Conservation (phyloP, 805 yeast genomes). For the Wickerhamomyces ciferrii region DNA sequence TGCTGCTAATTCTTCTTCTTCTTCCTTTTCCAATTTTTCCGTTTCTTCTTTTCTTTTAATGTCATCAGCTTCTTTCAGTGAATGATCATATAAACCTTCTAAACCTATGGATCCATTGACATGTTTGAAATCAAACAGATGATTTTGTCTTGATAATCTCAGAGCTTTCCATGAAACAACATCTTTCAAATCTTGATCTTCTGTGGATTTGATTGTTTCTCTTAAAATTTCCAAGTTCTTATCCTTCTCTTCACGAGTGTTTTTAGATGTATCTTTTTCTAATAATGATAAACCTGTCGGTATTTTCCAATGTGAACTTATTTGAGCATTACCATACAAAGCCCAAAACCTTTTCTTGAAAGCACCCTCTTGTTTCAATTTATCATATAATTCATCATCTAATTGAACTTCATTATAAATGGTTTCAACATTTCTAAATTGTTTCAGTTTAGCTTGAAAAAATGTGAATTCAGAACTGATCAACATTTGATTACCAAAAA, state of each 20-base stretch:
- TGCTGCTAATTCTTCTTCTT: constrained; percentile 15
- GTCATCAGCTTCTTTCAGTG: constrained; percentile 13
- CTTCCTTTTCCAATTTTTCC: constrained; percentile 8
- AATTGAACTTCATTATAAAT: constrained; percentile 1
- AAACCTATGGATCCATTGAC: constrained; percentile 31
- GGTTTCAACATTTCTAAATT: constrained; percentile 4
- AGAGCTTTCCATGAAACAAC: constrained; percentile 37
- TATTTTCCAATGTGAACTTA: constrained; percentile 32
- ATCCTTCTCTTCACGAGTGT: constrained; percentile 1
- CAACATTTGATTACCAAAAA: not conserved
- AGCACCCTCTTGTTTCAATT: constrained; percentile 2
- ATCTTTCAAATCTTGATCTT: constrained; percentile 7
- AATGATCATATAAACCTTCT: constrained; percentile 31
- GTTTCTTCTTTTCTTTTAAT: constrained; percentile 9
- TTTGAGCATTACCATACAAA: constrained; percentile 14
- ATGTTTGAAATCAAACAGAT: constrained; percentile 30
- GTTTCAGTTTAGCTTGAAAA: constrained; percentile 5
- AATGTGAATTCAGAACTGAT: constrained; percentile 4
- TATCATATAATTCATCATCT: constrained; percentile 3
- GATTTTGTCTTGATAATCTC: constrained; percentile 32
- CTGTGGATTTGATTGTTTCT: constrained; percentile 1
- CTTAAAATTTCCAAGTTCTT: constrained; percentile 2
- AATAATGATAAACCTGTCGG: constrained; percentile 33
- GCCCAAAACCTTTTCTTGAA: constrained; percentile 15
- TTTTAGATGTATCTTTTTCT: constrained; percentile 5